Base-by-base conservation (phyloP, 345 rosid species). In the Corchorus capsularis region DNA sequence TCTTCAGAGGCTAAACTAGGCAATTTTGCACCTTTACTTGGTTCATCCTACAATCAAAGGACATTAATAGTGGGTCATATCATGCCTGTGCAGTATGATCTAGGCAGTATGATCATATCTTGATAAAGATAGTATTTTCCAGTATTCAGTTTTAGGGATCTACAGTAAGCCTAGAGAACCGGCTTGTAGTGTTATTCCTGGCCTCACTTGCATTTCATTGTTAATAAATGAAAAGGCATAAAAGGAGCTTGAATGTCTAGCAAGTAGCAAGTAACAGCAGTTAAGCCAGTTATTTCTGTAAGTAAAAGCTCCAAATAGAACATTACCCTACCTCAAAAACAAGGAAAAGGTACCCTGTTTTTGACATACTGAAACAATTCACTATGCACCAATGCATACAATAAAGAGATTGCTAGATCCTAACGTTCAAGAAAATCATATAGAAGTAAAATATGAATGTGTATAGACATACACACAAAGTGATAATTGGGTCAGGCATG, bases 1-100 rank as follows among this genome's bases (percentile, higher is more conserved):
- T 83, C 86, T 20, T 69, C 77, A 71, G 79, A 72, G 79, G 55
- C 77, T 65, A 66, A 79, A 64, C 47, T 79, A 69, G 75, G 35
- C 4, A 0, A 43, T 52, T 69, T 27, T 4, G 17, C 73, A 35
- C 61, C 60, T 69, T 53, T 69, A 35, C 60, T 69, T 53, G 22
- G 47, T 35, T 70, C 73, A 53, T 35, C 73, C 61, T 52, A 47
- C 47, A 53, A 35, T 32, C 52, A 17, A 6, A n/a, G 47, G n/a
- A 70, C 47, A 70, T 8, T 8, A 35, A 16, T 52, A 53, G 45
- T n/a, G 15, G 45, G 47, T 70, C 17, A 14, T 54, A 69, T 34
- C 52, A 47, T 35, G 19, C 73, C 73, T 34, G 32, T 70, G 49
- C 32, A 53, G 19, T 41, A 35, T 8, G 16, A 52, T 6, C 35